A percentile compares a stretch with the other conserved stretches of the same genome.
Evolutionary conservation across 2,329 filamentous ascomycete species (phyloP).

Genomic region (Daldinia sp.): DNA sequence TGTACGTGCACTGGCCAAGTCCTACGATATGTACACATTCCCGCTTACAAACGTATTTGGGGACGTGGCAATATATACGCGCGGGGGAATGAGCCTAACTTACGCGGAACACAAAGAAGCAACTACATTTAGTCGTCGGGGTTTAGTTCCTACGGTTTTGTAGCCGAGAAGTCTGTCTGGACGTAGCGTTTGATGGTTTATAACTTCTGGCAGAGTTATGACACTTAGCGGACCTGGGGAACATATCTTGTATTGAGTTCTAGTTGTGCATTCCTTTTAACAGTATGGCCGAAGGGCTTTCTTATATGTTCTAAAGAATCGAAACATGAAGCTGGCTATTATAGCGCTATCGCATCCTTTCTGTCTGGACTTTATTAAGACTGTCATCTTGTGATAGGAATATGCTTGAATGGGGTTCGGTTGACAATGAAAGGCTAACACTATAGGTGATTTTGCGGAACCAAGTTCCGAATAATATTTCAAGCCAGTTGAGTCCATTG

Average conservation of each 20-base stretch:
- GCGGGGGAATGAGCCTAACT: not conserved
- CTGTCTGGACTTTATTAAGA: not conserved
- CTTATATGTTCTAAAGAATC: not conserved
- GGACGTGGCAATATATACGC: slow-evolving; percentile 24
- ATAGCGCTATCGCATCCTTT: not conserved
- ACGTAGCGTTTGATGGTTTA: slow-evolving; percentile 1
- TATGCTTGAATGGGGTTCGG: not conserved
- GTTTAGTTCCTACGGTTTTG: not conserved
- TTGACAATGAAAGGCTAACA: not conserved
- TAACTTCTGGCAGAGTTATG: not conserved
- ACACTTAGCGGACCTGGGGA: not conserved
- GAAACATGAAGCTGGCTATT: not conserved
- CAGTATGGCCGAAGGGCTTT: not conserved
- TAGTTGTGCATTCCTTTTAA: not conserved
- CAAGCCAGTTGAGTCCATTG: not conserved
- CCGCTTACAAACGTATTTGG: slow-evolving; percentile 33
- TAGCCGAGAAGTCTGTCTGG: not conserved
- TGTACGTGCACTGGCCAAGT: slow-evolving; percentile 17
- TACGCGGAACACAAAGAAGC: not conserved
- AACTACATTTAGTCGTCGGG: not conserved
- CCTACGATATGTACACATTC: slow-evolving; percentile 26
- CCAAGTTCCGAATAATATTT: not conserved
- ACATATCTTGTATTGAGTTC: not conserved
- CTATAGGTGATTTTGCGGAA: not conserved
- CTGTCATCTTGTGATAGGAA: not conserved